Percentiles rank a stretch among this genome's conserved stretches.
Conservation (phyloP, 2,329 filamentous ascomycete genomes). For the Penicillium digitatum region DNA sequence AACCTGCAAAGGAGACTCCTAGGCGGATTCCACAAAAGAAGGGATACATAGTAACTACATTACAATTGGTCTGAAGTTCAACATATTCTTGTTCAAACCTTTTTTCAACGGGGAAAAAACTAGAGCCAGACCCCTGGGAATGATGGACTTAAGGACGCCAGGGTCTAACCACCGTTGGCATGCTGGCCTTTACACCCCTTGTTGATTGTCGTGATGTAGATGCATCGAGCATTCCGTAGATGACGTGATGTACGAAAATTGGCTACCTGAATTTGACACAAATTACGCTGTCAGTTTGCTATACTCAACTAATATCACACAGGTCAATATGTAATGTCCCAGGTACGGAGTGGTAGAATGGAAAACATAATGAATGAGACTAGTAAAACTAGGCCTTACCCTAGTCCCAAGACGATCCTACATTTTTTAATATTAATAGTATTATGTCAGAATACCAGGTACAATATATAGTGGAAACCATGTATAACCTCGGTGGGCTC, state of each 20-base stretch:
- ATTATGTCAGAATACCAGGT: too few relatives aligned
- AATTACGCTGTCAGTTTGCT: too few relatives aligned
- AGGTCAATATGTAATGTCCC: too few relatives aligned
- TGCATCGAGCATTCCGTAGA: conserved; percentile 6
- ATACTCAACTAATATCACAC: too few relatives aligned
- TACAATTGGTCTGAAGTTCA: background rate
- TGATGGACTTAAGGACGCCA: conserved; percentile 1
- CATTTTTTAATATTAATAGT: too few relatives aligned
- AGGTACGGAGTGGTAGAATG: too few relatives aligned
- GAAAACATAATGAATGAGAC: too few relatives aligned
- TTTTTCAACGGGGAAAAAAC: background rate
- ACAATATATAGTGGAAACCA: too few relatives aligned
- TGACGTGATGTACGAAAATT: background rate
- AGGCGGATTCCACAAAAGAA: conserved; percentile 1
- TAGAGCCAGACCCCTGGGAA: background rate
- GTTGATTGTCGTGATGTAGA: background rate
- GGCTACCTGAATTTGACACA: background rate
- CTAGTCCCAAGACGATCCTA: too few relatives aligned
- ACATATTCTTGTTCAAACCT: background rate
- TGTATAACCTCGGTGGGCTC: too few relatives aligned
- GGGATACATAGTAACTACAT: background rate
- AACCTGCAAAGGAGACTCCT: background rate
- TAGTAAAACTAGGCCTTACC: too few relatives aligned
- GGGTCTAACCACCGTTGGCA: background rate
- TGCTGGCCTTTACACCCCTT: conserved; percentile 4